These are phyloP conservation scores for Andrographis paniculata DNA, from an alignment of 305 asterid species.

Conservation along the genomic window DNA sequence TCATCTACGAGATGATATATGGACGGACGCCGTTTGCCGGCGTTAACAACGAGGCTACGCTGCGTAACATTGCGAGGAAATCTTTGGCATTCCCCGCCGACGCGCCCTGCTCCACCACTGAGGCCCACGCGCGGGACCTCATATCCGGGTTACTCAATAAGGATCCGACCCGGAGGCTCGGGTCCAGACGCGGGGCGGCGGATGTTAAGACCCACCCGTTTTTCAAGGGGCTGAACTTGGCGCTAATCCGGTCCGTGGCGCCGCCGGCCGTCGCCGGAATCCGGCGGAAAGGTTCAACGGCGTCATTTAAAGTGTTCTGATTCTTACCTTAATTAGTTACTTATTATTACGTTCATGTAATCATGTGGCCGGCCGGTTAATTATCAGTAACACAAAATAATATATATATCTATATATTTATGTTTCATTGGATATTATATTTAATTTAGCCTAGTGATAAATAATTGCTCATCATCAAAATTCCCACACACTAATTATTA, in stretches of 20 bases:
- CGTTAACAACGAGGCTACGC: constrained; percentile 40
- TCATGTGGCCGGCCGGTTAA: too few species aligned
- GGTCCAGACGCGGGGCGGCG: constrained; percentile 82
- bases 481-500: too few species aligned
- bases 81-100: constrained; percentile 43
- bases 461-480: too few species aligned
- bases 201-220: constrained; percentile 81
- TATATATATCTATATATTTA: too few species aligned
- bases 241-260: constrained; percentile 53
- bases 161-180: constrained; percentile 63
- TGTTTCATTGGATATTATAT: too few species aligned
- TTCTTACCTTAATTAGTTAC: background rate
- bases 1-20: constrained; percentile 76
- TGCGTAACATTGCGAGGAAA: constrained; percentile 42
- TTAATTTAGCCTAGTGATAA: too few species aligned
- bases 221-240: constrained; percentile 70
- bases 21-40: constrained; percentile 84
- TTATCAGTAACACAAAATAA: too few species aligned
- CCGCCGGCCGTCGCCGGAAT: constrained; percentile 59
- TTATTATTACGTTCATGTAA: too few species aligned
- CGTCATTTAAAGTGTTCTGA: constrained; percentile 17
- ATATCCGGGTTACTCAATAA: constrained; percentile 49
- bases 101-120: constrained; percentile 29
- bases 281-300: constrained; percentile 25
- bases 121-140: constrained; percentile 54